Percentiles rank a stretch among this genome's conserved stretches.
Evolutionary conservation across 441 rosid genomes (phyloP).

Genomic region (Pelargonium myrrhifolium): DNA sequence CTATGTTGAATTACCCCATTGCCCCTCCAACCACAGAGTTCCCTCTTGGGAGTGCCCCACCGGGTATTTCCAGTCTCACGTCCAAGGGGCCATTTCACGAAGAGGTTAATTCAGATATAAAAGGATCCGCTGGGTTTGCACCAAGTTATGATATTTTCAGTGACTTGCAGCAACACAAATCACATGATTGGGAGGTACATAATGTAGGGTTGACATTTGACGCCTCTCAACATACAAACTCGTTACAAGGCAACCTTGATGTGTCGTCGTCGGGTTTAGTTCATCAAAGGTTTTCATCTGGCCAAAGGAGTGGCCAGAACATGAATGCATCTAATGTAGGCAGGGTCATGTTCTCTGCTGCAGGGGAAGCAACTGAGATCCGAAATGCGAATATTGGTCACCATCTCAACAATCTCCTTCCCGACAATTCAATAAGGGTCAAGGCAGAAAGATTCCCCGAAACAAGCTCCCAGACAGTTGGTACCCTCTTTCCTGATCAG

Average conservation of each 20-base stretch:
- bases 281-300: slow-evolving; percentile 49
- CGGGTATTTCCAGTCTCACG: slow-evolving; percentile 50
- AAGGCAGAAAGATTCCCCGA: slow-evolving; percentile 60
- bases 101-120: slow-evolving; percentile 46
- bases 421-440: slow-evolving; percentile 43
- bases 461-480: slow-evolving; percentile 20
- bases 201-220: slow-evolving; percentile 48
- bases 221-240: too few relatives aligned
- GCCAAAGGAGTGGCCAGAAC: slow-evolving; percentile 41
- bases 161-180: slow-evolving; percentile 48
- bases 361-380: slow-evolving; percentile 24
- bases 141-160: slow-evolving; percentile 49
- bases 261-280: slow-evolving; percentile 33
- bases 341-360: slow-evolving; percentile 31
- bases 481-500: slow-evolving; percentile 43
- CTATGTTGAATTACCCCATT: slow-evolving; percentile 40
- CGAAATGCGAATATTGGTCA: slow-evolving; percentile 33
- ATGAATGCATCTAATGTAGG: slow-evolving; percentile 26
- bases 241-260: slow-evolving; percentile 33
- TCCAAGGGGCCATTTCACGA: slow-evolving; percentile 45
- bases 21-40: too few relatives aligned
- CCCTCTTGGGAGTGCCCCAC: slow-evolving; percentile 45
- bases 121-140: slow-evolving; percentile 41
- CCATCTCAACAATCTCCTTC: slow-evolving; percentile 29
- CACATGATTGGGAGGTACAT: slow-evolving; percentile 61